A percentile compares a stretch with the other conserved stretches of the same genome.
Conservation (phyloP, 345 rosid species). For the Euphorbia pulcherrima region DNA sequence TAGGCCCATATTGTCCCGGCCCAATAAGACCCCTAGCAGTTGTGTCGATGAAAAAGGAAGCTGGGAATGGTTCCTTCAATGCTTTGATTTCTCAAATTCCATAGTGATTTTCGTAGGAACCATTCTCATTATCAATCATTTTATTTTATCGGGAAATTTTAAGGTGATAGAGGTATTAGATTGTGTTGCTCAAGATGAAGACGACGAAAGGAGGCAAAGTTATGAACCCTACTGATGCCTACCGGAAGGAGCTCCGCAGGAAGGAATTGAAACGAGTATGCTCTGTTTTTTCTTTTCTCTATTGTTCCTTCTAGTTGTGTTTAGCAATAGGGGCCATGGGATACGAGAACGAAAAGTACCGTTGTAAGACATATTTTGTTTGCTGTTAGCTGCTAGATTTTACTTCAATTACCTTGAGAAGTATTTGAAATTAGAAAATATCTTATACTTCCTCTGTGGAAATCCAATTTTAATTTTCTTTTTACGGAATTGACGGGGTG, state of each 20-base stretch:
- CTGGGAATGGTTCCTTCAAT: slow-evolving; percentile 3
- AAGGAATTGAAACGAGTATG: slow-evolving; percentile 80
- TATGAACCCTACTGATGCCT: slow-evolving; percentile 99
- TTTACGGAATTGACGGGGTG: neutral
- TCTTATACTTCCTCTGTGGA: neutral
- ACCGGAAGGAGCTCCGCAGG: slow-evolving; percentile 93
- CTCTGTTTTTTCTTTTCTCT: slow-evolving; percentile 2
- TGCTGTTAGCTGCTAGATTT: neutral
- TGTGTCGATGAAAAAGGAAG: neutral
- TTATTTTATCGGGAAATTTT: neutral
- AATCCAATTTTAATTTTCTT: no score
- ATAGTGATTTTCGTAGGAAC: neutral
- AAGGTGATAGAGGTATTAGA: neutral
- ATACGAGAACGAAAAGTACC: neutral
- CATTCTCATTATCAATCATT: neutral
- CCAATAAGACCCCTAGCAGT: neutral
- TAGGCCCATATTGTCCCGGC: neutral
- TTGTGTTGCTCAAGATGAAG: slow-evolving; percentile 52
- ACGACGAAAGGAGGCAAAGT: slow-evolving; percentile 98
- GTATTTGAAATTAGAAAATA: neutral
- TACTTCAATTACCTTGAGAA: neutral
- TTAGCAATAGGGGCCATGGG: no score
- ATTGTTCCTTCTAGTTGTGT: neutral
- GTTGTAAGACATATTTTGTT: neutral
- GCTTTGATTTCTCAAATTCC: neutral